phyloP scores from a whole-genome alignment of 2,329 filamentous ascomycete species.

The Aspergillus sp. region DNA sequence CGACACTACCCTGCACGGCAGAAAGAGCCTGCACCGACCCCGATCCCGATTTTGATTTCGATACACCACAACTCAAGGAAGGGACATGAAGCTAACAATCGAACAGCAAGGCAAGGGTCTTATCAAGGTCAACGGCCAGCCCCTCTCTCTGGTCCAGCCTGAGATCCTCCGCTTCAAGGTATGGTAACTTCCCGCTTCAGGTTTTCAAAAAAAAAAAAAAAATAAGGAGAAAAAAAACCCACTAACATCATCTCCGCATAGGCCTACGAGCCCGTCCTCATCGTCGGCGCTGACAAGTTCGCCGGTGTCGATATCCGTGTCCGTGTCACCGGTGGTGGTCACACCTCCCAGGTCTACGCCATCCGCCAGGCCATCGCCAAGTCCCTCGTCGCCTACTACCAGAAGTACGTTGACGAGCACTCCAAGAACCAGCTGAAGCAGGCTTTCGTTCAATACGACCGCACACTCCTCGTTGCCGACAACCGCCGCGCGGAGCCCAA shows the following conservation, averaged over 20 bases:
- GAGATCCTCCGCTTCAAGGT: conserved; percentile 98
- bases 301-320: conserved; percentile 95
- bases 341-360: conserved; percentile 96
- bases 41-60: not conserved
- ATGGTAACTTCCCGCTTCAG: conserved; percentile 32
- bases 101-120: conserved; percentile 76
- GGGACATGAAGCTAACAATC: conserved; percentile 13
- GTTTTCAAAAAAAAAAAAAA: not conserved
- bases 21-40: conserved; percentile 9
- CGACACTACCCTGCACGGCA: not conserved
- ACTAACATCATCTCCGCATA: conserved; percentile 30
- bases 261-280: conserved; percentile 98
- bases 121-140: conserved; percentile 98
- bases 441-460: conserved; percentile 92
- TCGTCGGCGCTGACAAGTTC: conserved; percentile 97
- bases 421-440: conserved; percentile 99
- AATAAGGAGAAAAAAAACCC: not conserved
- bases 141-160: conserved; percentile 89
- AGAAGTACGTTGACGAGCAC: conserved; percentile 99
- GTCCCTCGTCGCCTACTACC: conserved; percentile 97
- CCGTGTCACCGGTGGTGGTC: conserved; percentile 93
- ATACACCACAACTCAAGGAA: not conserved
- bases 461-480: conserved; percentile 96
- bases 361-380: conserved; percentile 99
- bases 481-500: conserved; percentile 99